phyloP scores from a whole-genome alignment of 1,139 yeast genomes.

The Hanseniaspora sp. region DNA sequence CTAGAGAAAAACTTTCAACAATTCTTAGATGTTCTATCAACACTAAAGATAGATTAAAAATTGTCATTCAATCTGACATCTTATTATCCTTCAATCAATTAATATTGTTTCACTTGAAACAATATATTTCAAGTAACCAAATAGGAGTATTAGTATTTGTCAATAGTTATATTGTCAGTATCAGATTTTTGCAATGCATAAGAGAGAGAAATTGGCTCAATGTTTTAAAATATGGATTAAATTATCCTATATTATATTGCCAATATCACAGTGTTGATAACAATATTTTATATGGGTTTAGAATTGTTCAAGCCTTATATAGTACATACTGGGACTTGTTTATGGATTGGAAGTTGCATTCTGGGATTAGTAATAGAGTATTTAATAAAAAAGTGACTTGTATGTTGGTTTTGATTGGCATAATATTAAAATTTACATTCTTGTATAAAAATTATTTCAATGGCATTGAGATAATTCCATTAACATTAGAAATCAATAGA shows the following conservation, averaged over 20 bases:
- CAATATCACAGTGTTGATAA: slow-evolving; percentile 27
- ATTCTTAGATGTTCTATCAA: slow-evolving; percentile 9
- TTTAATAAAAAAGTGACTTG: slow-evolving; percentile 35
- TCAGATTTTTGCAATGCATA: slow-evolving; percentile 73
- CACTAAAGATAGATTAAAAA: slow-evolving; percentile 10
- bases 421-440: slow-evolving; percentile 66
- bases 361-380: slow-evolving; percentile 32
- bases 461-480: slow-evolving; percentile 32
- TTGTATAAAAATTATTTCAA: slow-evolving; percentile 22
- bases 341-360: slow-evolving; percentile 77
- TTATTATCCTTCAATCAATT: slow-evolving; percentile 19
- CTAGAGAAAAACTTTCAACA: neutral
- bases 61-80: slow-evolving; percentile 13
- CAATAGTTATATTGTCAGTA: slow-evolving; percentile 50
- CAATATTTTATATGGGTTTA: slow-evolving; percentile 19
- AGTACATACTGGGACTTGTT: slow-evolving; percentile 80
- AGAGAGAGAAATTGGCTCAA: slow-evolving; percentile 57
- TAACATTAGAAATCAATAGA: slow-evolving; percentile 57
- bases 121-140: neutral
- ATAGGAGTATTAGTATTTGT: slow-evolving; percentile 30
- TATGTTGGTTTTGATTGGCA: slow-evolving; percentile 49
- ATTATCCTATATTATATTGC: slow-evolving; percentile 49
- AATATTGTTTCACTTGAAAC: slow-evolving; percentile 18
- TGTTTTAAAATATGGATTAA: slow-evolving; percentile 60
- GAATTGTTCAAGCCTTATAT: slow-evolving; percentile 53